Evolutionary conservation across 2,329 filamentous ascomycete genomes (phyloP), one percentile per base, ranked within the genome.

Genomic region (Aspergillus fructus): DNA sequence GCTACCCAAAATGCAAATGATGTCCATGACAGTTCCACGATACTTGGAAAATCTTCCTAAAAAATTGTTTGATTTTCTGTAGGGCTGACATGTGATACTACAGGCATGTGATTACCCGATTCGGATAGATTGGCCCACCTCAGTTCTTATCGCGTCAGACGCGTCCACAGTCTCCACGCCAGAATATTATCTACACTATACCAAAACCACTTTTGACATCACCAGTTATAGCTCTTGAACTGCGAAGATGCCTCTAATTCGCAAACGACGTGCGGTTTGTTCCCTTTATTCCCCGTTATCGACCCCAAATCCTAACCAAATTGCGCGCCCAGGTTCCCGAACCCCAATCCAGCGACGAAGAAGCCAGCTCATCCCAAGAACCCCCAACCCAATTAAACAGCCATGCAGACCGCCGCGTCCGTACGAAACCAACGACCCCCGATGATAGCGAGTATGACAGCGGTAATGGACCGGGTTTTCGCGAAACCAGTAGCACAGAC

Each of bases 241-340:
- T 8, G 33, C 40, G 43, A 62, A 49, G 46, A 73, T 72, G 71
- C 62, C 66, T 49, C 58, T 64, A 11, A 39, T 62, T 23, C 69
- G 68, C 47, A 72, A 73, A 64, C 65, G 71, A 58, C 63, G 63
- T 48, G 68, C 66, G 37, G 71, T 73, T 67, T 49, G 60, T 58
- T 47, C n/a, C 45, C 21, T 24, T 8, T 30, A 11, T 11, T 41
- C 8, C 23, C 17, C 46, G 23, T 11, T 12, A 13, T 27, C 33
- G 15, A 11, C 9, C n/a, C 39, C 12, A 17, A 49, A 23, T 15
- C 5, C 33, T 34, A 54, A 42, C 23, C 34, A 34, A 19, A 23
- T 12, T 45, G 7, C 17, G 21, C n/a, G n/a, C 46, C 12, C 46
- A 55, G 56, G 52, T 30, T 15, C 54, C 49, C 12, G 58, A 62